These are phyloP conservation scores for Halenospora varia DNA, from an alignment of 495 filamentous ascomycete genomes.

Conservation along the genomic window DNA sequence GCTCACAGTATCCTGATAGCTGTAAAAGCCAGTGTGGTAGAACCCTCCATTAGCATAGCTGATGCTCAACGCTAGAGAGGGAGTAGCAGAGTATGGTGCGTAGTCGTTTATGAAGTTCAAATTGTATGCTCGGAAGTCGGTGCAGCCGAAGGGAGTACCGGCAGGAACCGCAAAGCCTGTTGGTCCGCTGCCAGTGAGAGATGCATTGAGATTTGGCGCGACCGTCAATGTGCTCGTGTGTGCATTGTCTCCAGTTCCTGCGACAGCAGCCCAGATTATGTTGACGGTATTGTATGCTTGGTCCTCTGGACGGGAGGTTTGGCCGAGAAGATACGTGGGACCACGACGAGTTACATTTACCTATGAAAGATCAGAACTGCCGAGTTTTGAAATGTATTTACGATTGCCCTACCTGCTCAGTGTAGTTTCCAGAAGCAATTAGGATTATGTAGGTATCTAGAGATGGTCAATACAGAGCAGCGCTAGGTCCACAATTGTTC, in stretches of 20 bases:
- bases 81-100: constrained; percentile 43
- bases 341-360: constrained; percentile 52
- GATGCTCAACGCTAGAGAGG: constrained; percentile 50
- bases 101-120: constrained; percentile 56
- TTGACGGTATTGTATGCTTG: constrained; percentile 43
- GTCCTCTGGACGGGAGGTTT: constrained; percentile 37
- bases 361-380: constrained; percentile 1
- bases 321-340: constrained; percentile 50
- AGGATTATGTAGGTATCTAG: constrained; percentile 45
- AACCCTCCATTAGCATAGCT: constrained; percentile 56
- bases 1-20: constrained; percentile 54
- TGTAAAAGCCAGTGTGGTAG: constrained; percentile 54
- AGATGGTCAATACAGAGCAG: neutral
- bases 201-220: constrained; percentile 52
- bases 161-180: constrained; percentile 52
- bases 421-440: constrained; percentile 50
- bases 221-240: constrained; percentile 52
- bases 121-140: constrained; percentile 56
- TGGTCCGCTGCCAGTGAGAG: constrained; percentile 50
- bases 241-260: constrained; percentile 44
- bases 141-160: constrained; percentile 53
- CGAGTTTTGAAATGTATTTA: neutral
- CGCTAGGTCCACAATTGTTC: neutral
- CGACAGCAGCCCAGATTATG: constrained; percentile 36
- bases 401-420: constrained; percentile 43